phyloP scores from a whole-genome alignment of 2,329 filamentous ascomycete genomes.

The Fusarium sp. region DNA sequence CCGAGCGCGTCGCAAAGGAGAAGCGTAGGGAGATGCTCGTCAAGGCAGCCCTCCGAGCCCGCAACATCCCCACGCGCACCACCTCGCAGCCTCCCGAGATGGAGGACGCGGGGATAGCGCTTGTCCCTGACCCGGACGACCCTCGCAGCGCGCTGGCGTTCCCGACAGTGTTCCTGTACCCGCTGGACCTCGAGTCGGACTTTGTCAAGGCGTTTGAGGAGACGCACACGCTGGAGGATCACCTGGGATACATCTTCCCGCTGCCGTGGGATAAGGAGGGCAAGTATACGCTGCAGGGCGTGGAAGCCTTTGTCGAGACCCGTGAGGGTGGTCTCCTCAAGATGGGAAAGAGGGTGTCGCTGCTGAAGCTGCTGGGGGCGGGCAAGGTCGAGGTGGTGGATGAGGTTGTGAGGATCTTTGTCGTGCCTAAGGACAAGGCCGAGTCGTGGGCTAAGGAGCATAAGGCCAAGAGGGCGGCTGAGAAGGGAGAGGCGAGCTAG shows the following conservation, averaged over 20 bases:
- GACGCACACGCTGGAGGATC: conserved; percentile 77
- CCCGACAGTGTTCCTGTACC: conserved; percentile 87
- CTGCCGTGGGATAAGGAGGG: conserved; percentile 82
- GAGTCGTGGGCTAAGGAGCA: conserved; percentile 85
- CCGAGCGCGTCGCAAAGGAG: conserved; percentile 63
- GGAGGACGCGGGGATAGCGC: conserved; percentile 80
- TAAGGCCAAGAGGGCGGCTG: conserved; percentile 76
- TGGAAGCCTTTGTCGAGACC: conserved; percentile 94
- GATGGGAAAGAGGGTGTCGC: conserved; percentile 83
- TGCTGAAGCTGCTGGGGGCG: conserved; percentile 78
- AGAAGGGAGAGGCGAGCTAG: conserved; percentile 46
- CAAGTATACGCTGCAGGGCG: conserved; percentile 72
- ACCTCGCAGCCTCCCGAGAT: conserved; percentile 83
- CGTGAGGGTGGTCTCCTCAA: conserved; percentile 82
- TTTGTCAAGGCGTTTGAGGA: conserved; percentile 91
- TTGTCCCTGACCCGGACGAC: conserved; percentile 79
- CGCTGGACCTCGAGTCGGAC: conserved; percentile 82
- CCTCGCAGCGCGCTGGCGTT: conserved; percentile 78
- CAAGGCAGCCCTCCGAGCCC: conserved; percentile 71
- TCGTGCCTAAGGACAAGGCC: conserved; percentile 78
- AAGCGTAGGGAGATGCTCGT: conserved; percentile 70
- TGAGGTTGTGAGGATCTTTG: conserved; percentile 82
- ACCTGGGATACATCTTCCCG: conserved; percentile 87
- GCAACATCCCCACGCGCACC: conserved; percentile 74
- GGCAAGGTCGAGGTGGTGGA: conserved; percentile 91